phyloP scores from a whole-genome alignment of 176 grass and related monocot genomes.

The Miscanthus lutarioriparius region DNA sequence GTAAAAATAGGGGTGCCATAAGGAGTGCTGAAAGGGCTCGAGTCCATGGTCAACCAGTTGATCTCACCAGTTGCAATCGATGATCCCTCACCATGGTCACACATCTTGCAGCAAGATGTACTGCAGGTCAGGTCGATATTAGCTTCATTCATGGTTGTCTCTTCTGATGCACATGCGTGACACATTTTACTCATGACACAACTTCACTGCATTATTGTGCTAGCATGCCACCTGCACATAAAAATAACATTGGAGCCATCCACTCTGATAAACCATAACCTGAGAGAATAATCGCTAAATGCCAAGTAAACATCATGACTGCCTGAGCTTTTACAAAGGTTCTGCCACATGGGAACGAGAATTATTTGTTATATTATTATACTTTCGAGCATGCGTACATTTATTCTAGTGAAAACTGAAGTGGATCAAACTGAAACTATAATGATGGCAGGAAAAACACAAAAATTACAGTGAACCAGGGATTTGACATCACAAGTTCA shows the following conservation, averaged over 20 bases:
- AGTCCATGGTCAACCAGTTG: constrained; percentile 21
- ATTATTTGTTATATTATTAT: not conserved
- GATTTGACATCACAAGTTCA: not conserved
- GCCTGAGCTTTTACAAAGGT: not conserved
- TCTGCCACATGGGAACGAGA: constrained; percentile 10
- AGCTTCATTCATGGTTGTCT: constrained; percentile 36
- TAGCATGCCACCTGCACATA: constrained; percentile 44
- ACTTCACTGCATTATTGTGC: constrained; percentile 34
- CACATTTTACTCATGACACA: constrained; percentile 66
- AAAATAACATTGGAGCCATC: constrained; percentile 21
- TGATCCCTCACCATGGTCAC: constrained; percentile 32
- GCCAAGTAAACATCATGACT: not conserved
- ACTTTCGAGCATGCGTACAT: not conserved
- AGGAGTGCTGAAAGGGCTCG: constrained; percentile 47
- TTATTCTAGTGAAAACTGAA: not conserved
- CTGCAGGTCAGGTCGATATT: constrained; percentile 27
- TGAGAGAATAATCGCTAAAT: not conserved
- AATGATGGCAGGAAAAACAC: not conserved
- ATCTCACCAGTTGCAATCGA: constrained; percentile 33
- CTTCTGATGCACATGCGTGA: constrained; percentile 52
- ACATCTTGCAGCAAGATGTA: constrained; percentile 34
- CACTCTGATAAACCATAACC: not conserved
- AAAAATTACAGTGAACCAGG: not conserved
- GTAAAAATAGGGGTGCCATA: constrained; percentile 57
- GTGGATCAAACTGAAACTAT: not conserved